Conservation (phyloP, 1,139 yeast species). For the Magnusiomyces paraingens region DNA sequence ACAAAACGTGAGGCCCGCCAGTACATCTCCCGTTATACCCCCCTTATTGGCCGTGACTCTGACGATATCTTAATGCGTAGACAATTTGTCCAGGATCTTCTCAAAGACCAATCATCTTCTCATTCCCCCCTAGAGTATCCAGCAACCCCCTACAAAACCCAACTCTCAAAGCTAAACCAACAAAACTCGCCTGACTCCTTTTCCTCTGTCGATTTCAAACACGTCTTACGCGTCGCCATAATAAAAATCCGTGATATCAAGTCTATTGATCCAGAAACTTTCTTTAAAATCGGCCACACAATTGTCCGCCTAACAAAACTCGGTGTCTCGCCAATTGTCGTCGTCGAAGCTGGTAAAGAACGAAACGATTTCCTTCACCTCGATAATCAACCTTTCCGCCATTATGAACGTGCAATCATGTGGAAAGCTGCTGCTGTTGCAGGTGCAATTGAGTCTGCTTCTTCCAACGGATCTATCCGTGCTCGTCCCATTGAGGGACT, state of each 20-base stretch:
- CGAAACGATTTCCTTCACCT: slow-evolving; percentile 25
- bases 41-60: slow-evolving; percentile 17
- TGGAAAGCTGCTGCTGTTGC: slow-evolving; percentile 24
- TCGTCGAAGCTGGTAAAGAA: slow-evolving; percentile 34
- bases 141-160: slow-evolving; percentile 9
- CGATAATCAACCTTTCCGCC: slow-evolving; percentile 18
- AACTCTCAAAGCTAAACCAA: slow-evolving; percentile 7
- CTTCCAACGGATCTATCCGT: slow-evolving; percentile 17
- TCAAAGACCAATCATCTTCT: slow-evolving; percentile 11
- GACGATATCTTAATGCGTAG: slow-evolving; percentile 23
- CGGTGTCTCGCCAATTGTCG: slow-evolving; percentile 43
- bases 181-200: slow-evolving; percentile 17
- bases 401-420: slow-evolving; percentile 21
- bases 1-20: slow-evolving; percentile 61
- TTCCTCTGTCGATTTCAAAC: slow-evolving; percentile 26
- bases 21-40: slow-evolving; percentile 45
- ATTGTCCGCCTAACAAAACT: slow-evolving; percentile 44
- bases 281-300: slow-evolving; percentile 46
- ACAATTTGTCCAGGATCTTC: slow-evolving; percentile 16
- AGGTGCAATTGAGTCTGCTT: slow-evolving; percentile 21
- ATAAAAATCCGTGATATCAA: slow-evolving; percentile 42
- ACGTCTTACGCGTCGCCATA: slow-evolving; percentile 45
- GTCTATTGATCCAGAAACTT: slow-evolving; percentile 31
- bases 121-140: slow-evolving; percentile 15
- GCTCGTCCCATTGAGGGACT: slow-evolving; percentile 34